A percentile compares a stretch with the other conserved stretches of the same genome.
phyloP scores from a whole-genome alignment of 2,329 filamentous ascomycete genomes.

The Monosporascus sp. region DNA sequence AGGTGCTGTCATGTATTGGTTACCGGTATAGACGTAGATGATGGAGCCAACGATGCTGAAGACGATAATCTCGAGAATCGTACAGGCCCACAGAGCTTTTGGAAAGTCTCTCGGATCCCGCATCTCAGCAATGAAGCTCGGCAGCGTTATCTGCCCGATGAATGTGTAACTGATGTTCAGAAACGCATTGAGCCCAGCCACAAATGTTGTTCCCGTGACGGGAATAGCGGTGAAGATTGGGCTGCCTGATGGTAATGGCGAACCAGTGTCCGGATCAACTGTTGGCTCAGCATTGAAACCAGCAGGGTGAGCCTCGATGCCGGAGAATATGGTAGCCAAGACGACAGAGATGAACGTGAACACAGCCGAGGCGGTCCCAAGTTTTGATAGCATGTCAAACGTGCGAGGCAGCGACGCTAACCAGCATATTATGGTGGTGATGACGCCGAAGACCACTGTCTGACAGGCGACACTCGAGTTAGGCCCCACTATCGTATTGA shows the following conservation, averaged over 20 bases:
- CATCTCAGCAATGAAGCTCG: slow-evolving; percentile 96
- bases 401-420: slow-evolving; percentile 79
- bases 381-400: slow-evolving; percentile 72
- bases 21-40: slow-evolving; percentile 83
- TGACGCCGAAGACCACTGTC: slow-evolving; percentile 73
- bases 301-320: slow-evolving; percentile 68
- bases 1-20: slow-evolving; percentile 81
- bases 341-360: slow-evolving; percentile 90
- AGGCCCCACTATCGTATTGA: slow-evolving; percentile 79
- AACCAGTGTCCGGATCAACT: slow-evolving; percentile 27
- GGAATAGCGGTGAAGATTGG: slow-evolving; percentile 67
- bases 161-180: slow-evolving; percentile 96
- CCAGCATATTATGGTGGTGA: slow-evolving; percentile 72
- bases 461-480: slow-evolving; percentile 58
- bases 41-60: slow-evolving; percentile 79
- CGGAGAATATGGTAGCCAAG: slow-evolving; percentile 77
- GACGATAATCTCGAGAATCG: slow-evolving; percentile 79
- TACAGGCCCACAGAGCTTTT: slow-evolving; percentile 88
- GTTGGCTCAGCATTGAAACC: slow-evolving; percentile 51
- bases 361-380: slow-evolving; percentile 73
- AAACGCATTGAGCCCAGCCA: slow-evolving; percentile 79
- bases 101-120: slow-evolving; percentile 75
- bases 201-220: slow-evolving; percentile 68
- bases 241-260: slow-evolving; percentile 43
- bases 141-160: slow-evolving; percentile 90